Evolutionary conservation across 2,329 filamentous ascomycete genomes (phyloP), one percentile per base, ranked within the genome.

Genomic region (Alternaria gansuensis): DNA sequence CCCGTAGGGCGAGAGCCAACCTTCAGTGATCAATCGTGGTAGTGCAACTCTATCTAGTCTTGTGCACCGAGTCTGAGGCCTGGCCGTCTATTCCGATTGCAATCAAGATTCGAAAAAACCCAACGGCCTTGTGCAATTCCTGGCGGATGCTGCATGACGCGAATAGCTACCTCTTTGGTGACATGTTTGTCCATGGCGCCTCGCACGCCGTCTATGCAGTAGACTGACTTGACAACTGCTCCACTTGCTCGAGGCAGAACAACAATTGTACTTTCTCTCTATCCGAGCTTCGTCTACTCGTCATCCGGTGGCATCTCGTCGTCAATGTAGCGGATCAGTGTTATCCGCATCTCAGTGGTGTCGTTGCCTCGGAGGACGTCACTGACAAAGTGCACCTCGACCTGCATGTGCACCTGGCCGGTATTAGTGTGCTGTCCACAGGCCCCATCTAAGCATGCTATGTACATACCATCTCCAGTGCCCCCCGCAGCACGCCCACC

Each of bases 301-400:
- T 99, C 95, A 77, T 98, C 95, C 8, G 92, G 93, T 23, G 95
- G 95, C 82, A 99, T 87, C 80, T 99, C 95, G 75, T 99, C 95
- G 74, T 99, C 95, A 69, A 99, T 96, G 76, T 96, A 97, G 70
- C 94, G 87, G 71, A 98, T 87, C 70, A 99, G 81, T 28, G 92
- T 92, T 73, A 99, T 90, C 72, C 94, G 86, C 91, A 99, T 97
- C 82, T 99, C 95, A 1, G 95, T 99, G 17, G 91, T 94, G 76
- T 99, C 95, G 73, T 97, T 94, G 3, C 95, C 95, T 56, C 93
- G 88, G 60, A 99, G 82, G 31, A 97, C 86, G 77, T 99, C 95
- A 77, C 92, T 97, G 72, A 96, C 90, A 76, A 98, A 99, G 75
- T 96, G 93, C 45, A 92, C 92, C 76, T 99, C 94, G 4, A 98